Percentiles rank a stretch among this genome's conserved stretches.
These are phyloP conservation scores for Postia placenta DNA, from an alignment of 768 basidiomycete species.

Conservation along the genomic window DNA sequence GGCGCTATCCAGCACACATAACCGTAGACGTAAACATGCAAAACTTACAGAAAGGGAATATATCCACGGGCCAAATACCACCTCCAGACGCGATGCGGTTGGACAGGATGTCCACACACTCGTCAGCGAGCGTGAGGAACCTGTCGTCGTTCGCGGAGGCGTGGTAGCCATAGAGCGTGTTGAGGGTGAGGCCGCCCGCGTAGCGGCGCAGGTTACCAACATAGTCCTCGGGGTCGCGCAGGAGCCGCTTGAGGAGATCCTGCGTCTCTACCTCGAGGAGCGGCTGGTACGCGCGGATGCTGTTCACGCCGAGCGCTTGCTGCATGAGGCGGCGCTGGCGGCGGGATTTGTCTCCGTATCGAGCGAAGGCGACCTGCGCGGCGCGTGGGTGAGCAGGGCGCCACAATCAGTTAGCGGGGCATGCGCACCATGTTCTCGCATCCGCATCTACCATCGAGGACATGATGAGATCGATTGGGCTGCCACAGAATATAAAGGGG, in stretches of 20 bases:
- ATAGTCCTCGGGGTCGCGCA: conserved; percentile 34
- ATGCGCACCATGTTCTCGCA: conserved; percentile 63
- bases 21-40: conserved; percentile 9
- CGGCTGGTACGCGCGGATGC: conserved; percentile 51
- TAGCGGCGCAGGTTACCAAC: conserved; percentile 32
- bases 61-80: conserved; percentile 38
- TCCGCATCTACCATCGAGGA: conserved; percentile 34
- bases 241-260: conserved; percentile 48
- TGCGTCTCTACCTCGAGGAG: conserved; percentile 52
- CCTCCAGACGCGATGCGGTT: conserved; percentile 39
- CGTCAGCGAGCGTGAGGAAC: conserved; percentile 36
- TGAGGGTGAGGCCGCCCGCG: conserved; percentile 47
- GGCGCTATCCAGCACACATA: conserved; percentile 20
- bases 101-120: conserved; percentile 34
- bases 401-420: no score
- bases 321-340: conserved; percentile 66
- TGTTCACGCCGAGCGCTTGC: conserved; percentile 49
- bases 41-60: conserved; percentile 30
- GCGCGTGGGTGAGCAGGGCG: no score
- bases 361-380: conserved; percentile 60
- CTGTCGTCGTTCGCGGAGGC: conserved; percentile 33
- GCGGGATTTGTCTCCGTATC: conserved; percentile 55
- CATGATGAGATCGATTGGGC: not conserved
- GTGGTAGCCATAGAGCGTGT: conserved; percentile 59
- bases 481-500: not conserved